phyloP scores from a whole-genome alignment of 164 flowering plant species.

The Liriodendron chinense region DNA sequence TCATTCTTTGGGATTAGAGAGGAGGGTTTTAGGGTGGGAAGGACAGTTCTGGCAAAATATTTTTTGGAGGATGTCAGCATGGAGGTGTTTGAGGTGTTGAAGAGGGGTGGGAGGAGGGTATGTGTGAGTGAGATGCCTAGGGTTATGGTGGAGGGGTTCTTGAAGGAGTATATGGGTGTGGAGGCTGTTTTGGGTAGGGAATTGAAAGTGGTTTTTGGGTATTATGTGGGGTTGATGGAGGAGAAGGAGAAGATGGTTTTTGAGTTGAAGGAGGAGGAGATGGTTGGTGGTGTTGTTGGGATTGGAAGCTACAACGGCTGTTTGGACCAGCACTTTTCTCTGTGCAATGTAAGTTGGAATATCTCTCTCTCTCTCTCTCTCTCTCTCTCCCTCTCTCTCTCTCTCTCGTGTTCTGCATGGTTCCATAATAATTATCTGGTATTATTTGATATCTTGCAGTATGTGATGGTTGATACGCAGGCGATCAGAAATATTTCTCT shows the following conservation, averaged over 20 bases:
- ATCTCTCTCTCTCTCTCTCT: not conserved
- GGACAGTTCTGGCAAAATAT: constrained; percentile 60
- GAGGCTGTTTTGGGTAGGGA: constrained; percentile 48
- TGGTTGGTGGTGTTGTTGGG: constrained; percentile 17
- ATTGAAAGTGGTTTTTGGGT: constrained; percentile 32
- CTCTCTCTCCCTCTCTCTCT: not conserved
- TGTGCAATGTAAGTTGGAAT: constrained; percentile 23
- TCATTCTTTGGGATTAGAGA: constrained; percentile 50
- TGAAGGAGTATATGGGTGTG: constrained; percentile 47
- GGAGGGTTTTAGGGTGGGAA: constrained; percentile 36
- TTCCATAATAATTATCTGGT: too few species aligned
- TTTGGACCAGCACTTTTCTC: constrained; percentile 17
- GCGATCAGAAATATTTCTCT: too few species aligned
- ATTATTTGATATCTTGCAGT: too few species aligned
- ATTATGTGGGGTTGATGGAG: constrained; percentile 40
- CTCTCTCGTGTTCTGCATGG: not conserved
- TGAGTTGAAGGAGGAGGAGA: constrained; percentile 14
- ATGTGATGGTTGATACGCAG: too few species aligned
- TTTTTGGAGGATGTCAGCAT: constrained; percentile 50
- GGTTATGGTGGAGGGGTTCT: constrained; percentile 61
- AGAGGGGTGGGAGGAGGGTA: constrained; percentile 28
- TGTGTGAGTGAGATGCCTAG: constrained; percentile 48
- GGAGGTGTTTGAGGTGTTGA: constrained; percentile 43
- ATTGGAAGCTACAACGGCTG: constrained; percentile 18
- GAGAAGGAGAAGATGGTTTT: constrained; percentile 7